phyloP scores from a whole-genome alignment of 2,329 filamentous ascomycete species.

The Aspergillus hortae region DNA sequence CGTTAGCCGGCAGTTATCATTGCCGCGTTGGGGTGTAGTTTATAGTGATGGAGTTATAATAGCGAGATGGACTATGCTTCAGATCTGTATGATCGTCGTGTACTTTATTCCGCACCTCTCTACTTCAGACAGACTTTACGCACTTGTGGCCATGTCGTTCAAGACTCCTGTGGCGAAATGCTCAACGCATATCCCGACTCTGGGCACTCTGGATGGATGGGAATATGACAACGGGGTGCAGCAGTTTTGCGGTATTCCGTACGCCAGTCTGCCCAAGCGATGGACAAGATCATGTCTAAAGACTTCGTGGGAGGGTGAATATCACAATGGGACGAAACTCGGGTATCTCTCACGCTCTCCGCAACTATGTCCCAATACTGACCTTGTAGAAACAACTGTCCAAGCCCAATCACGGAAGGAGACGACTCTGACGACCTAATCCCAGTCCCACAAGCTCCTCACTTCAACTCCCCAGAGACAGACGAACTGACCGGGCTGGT shows the following conservation, averaged over 20 bases:
- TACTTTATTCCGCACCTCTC: no score
- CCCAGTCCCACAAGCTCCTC: constrained; percentile 18
- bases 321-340: constrained; percentile 22
- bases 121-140: neutral
- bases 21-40: no score
- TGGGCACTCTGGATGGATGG: constrained; percentile 19
- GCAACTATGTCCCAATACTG: neutral
- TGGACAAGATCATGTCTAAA: constrained; percentile 21
- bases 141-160: constrained; percentile 17
- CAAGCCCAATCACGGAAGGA: constrained; percentile 16
- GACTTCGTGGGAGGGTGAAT: constrained; percentile 12
- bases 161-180: constrained; percentile 15
- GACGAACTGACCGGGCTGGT: constrained; percentile 21
- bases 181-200: constrained; percentile 11
- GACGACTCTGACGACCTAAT: constrained; percentile 21
- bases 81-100: no score
- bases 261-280: constrained; percentile 19
- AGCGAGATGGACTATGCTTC: no score
- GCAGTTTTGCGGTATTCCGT: constrained; percentile 25
- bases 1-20: neutral
- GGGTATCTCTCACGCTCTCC: constrained; percentile 11
- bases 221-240: constrained; percentile 21
- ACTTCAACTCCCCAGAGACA: constrained; percentile 11
- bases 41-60: no score
- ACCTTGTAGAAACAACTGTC: constrained; percentile 16